Percentiles rank a stretch among this genome's conserved stretches.
phyloP scores from a whole-genome alignment of 495 filamentous ascomycete genomes.

The Penicillium parvum region DNA sequence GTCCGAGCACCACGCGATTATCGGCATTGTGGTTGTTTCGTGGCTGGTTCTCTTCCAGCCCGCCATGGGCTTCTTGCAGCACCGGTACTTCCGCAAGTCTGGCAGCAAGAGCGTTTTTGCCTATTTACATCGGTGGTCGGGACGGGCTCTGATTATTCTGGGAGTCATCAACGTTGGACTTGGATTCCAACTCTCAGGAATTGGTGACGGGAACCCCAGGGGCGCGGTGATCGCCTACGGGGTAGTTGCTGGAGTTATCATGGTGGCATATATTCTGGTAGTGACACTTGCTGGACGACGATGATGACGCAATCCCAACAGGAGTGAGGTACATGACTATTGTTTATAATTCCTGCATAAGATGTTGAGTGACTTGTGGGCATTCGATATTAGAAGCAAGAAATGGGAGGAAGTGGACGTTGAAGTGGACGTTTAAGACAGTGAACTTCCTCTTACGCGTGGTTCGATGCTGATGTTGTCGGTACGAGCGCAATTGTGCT shows the following conservation, averaged over 20 bases:
- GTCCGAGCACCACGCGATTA: constrained; percentile 37
- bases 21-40: constrained; percentile 59
- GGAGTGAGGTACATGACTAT: constrained; percentile 61
- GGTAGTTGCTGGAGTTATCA: constrained; percentile 55
- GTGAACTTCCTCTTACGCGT: constrained; percentile 37
- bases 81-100: constrained; percentile 46
- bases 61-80: constrained; percentile 61
- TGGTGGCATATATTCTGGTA: constrained; percentile 40
- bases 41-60: constrained; percentile 59
- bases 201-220: constrained; percentile 12
- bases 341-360: constrained; percentile 57
- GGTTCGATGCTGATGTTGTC: constrained; percentile 41
- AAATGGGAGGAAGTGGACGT: constrained; percentile 50
- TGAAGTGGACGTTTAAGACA: no score
- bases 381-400: constrained; percentile 56
- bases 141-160: constrained; percentile 55
- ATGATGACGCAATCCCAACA: no score
- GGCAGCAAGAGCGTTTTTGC: constrained; percentile 50
- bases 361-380: constrained; percentile 71
- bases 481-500: constrained; percentile 31
- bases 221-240: constrained; percentile 54
- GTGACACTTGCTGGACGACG: not conserved
- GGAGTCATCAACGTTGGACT: constrained; percentile 70
- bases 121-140: constrained; percentile 66
- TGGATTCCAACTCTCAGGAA: constrained; percentile 49